Percentiles rank a stretch among this genome's conserved stretches.
These are phyloP conservation scores for Chrysoporthe puriensis DNA, from an alignment of 2,329 filamentous ascomycete species.

Conservation along the genomic window DNA sequence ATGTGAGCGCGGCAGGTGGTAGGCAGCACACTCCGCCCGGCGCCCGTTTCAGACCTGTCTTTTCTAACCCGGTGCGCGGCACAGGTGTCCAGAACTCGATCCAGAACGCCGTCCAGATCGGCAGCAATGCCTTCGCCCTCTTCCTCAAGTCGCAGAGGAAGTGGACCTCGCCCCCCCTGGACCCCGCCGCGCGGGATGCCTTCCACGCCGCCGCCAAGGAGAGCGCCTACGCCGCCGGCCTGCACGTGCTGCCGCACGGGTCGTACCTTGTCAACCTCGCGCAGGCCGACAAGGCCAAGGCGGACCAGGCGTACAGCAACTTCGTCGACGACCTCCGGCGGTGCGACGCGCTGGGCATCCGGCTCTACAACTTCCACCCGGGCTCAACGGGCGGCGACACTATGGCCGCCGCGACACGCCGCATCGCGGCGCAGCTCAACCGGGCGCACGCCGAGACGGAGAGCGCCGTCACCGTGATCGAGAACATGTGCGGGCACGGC, in stretches of 20 bases:
- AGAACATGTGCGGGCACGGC: constrained; percentile 93
- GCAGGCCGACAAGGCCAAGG: constrained; percentile 77
- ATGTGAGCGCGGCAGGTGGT: constrained; percentile 90
- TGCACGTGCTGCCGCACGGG: constrained; percentile 86
- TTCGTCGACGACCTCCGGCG: constrained; percentile 88
- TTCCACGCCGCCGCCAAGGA: constrained; percentile 72
- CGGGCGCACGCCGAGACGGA: constrained; percentile 76
- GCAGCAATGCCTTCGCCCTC: constrained; percentile 89
- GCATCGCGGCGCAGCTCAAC: constrained; percentile 84
- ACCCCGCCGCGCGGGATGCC: constrained; percentile 65
- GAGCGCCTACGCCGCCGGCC: constrained; percentile 71
- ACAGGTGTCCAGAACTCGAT: constrained; percentile 88
- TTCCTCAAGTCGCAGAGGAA: constrained; percentile 97
- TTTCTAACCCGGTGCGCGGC: background rate
- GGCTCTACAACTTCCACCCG: constrained; percentile 97
- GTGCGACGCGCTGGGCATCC: constrained; percentile 84
- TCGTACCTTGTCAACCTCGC: constrained; percentile 97
- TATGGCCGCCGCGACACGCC: constrained; percentile 70
- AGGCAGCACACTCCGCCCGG: constrained; percentile 31
- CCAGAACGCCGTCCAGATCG: constrained; percentile 76
- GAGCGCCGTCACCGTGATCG: constrained; percentile 80
- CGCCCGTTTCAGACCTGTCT: background rate
- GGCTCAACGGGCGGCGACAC: constrained; percentile 75
- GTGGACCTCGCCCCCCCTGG: constrained; percentile 83
- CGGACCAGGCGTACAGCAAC: constrained; percentile 79